Base-by-base conservation (phyloP, 139 green algal species). In the Tetradesmus obliquus region DNA sequence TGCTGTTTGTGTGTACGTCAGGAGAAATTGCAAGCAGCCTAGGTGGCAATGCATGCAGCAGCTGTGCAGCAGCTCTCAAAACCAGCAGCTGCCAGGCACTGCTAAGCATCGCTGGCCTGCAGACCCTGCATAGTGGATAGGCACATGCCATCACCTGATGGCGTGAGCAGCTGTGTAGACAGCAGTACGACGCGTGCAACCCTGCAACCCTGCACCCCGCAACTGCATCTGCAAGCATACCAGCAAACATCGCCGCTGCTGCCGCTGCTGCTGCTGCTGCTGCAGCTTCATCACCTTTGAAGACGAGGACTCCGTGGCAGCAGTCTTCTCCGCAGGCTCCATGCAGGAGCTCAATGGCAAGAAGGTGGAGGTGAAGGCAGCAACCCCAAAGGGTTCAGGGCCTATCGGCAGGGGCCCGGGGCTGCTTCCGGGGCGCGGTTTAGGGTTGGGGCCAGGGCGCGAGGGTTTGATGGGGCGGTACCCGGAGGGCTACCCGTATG, bases 221-320 rank as follows among this genome's bases (percentile, higher is more conserved):
- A 76, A 76, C 66, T 13, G 17, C 66, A 17, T 71, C 9, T 66
- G 9, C 8, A 71, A 71, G 15, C 15, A 45, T 45, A 17, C 15
- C 66, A 24, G 15, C 2, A 72, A 10, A 22, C 3, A 10, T 72
- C 62, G 62, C 10, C 19, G 62, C 62, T 72, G 62, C 62, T 72
- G 62, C 62, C 10, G 66, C 66, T 76, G 15, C 17, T n/a, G 66
- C 66, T 76, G 66, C 66, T 76, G 66, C 66, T 76, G 8, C 10
- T 87, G 82, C 95, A 98, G 96, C 24, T 99, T 99, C 92, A 91
- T 99, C 3, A 98, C 97, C 0, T 99, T 97, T 93, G 96, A 95
- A 2, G 94, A 96, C 17, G 97, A 99, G 83, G 76, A 83, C 0
- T 94, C 94, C n/a, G 95, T 97, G 6, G 92, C 96, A 55, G 90